Evolutionary conservation across 768 basidiomycete genomes (phyloP).

Genomic region (Trametes gibbosa): DNA sequence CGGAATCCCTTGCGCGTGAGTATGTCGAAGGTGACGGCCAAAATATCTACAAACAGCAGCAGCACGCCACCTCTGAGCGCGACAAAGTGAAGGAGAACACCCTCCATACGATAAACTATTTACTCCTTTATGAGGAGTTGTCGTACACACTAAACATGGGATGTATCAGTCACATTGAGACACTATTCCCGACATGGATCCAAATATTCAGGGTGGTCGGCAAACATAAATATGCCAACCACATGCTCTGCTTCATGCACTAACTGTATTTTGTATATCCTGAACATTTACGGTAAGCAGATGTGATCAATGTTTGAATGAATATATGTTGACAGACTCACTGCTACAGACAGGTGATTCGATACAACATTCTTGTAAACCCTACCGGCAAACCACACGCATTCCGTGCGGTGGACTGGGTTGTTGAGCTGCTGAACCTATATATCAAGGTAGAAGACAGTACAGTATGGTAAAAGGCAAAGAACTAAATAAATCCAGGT

Average conservation of each 20-base stretch:
- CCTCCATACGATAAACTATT: conserved; percentile 31
- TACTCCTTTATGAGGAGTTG: conserved; percentile 40
- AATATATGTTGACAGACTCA: too few species aligned
- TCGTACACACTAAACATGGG: too few species aligned
- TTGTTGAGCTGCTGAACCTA: conserved; percentile 41
- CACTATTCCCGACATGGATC: too few species aligned
- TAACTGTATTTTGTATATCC: too few species aligned
- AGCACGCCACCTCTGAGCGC: conserved; percentile 2
- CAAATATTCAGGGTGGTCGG: too few species aligned
- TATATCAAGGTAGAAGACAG: conserved; percentile 44
- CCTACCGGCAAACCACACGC: conserved; percentile 32
- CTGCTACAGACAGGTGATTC: conserved; percentile 18
- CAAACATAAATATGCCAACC: too few species aligned
- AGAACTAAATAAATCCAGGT: conserved; percentile 16
- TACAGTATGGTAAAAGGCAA: neutral
- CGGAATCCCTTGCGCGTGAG: neutral
- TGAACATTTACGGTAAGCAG: too few species aligned
- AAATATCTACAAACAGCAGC: neutral
- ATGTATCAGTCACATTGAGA: too few species aligned
- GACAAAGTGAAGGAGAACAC: conserved; percentile 37
- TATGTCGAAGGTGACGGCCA: conserved; percentile 21
- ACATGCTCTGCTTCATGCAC: too few species aligned
- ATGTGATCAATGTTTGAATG: too few species aligned
- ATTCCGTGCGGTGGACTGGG: conserved; percentile 39
- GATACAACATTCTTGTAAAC: conserved; percentile 31